Conservation (phyloP, 306 rosid species). For the Cucurbita argyrosperma region DNA sequence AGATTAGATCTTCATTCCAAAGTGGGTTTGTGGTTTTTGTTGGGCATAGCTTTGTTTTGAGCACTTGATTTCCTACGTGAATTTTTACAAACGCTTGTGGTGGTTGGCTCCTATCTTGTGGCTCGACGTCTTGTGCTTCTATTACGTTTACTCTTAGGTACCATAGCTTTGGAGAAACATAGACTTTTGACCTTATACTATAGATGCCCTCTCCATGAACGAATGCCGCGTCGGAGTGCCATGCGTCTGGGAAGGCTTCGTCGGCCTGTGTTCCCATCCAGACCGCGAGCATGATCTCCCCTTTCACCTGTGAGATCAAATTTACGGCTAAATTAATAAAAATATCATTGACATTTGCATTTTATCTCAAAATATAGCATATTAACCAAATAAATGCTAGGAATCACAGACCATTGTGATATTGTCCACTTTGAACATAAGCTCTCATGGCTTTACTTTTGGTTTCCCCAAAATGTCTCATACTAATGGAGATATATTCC, state of each 20-base stretch:
- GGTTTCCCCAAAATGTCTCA: too few relatives aligned
- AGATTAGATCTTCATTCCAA: conserved; percentile 72
- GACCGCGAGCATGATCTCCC: conserved; percentile 69
- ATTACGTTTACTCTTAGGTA: conserved; percentile 65
- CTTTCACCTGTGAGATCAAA: conserved; percentile 11
- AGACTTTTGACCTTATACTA: conserved; percentile 58
- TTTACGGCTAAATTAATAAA: background rate
- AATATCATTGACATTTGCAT: too few relatives aligned
- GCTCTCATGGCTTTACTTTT: too few relatives aligned
- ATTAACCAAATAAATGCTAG: too few relatives aligned
- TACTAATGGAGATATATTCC: too few relatives aligned
- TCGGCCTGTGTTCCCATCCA: conserved; percentile 91
- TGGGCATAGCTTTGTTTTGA: conserved; percentile 49
- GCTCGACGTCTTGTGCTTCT: conserved; percentile 68
- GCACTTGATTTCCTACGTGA: conserved; percentile 54
- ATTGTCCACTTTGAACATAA: too few relatives aligned
- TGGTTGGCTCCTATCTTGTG: conserved; percentile 38
- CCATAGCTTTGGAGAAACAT: conserved; percentile 74
- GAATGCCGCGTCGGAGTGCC: conserved; percentile 64
- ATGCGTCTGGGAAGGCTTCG: conserved; percentile 79
- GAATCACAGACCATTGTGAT: too few relatives aligned
- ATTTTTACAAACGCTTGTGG: conserved; percentile 58
- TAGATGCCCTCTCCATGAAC: conserved; percentile 53
- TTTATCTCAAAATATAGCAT: too few relatives aligned
- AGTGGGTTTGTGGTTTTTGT: conserved; percentile 37